These are phyloP conservation scores for Pythium sp. DNA, from an alignment of 352 stramenopile species.

Conservation along the genomic window DNA sequence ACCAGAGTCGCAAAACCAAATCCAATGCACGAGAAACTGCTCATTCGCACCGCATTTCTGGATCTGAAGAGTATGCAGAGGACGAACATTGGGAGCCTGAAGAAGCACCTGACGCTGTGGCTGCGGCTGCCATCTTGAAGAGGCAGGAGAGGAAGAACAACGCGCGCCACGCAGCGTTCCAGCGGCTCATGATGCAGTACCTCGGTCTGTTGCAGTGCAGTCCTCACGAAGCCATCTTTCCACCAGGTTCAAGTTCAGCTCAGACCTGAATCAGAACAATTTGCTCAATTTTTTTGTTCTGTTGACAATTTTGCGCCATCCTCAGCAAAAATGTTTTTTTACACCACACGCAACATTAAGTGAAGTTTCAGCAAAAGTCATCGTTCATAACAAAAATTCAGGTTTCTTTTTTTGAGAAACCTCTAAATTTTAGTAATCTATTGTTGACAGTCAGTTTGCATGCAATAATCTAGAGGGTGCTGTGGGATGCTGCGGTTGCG, in stretches of 20 bases:
- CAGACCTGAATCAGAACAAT: not conserved
- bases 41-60: not conserved
- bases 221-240: not conserved
- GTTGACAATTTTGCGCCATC: no score
- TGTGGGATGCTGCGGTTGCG: not conserved
- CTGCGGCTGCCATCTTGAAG: not conserved
- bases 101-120: not conserved
- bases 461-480: no score
- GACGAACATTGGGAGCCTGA: conserved; percentile 1
- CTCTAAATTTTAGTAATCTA: no score
- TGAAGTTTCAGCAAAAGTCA: no score
- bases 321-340: no score
- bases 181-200: conserved; percentile 22
- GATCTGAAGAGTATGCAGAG: not conserved
- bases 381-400: no score
- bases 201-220: conserved; percentile 18
- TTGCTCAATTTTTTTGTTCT: no score
- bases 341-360: no score
- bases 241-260: not conserved
- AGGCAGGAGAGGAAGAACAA: not conserved
- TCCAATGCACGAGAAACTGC: not conserved
- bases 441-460: no score
- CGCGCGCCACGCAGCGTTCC: conserved; percentile 11
- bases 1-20: not conserved
- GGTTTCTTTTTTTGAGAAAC: no score